A percentile compares a stretch with the other conserved stretches of the same genome.
These are phyloP conservation scores for Naematelia encephala DNA, from an alignment of 768 basidiomycete genomes.

Conservation along the genomic window DNA sequence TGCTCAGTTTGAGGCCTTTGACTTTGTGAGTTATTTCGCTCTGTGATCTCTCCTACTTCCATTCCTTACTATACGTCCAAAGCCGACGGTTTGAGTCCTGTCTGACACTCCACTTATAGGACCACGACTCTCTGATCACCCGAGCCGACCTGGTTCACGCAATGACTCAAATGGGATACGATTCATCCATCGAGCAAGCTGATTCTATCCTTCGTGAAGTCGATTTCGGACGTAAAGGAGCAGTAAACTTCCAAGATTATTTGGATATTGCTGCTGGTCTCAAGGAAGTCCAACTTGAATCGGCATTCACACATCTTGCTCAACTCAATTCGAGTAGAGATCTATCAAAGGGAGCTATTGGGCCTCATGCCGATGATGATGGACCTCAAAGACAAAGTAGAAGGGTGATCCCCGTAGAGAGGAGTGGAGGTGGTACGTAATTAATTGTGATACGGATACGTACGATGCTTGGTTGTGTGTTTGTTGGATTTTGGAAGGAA, in stretches of 20 bases:
- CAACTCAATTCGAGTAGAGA: conserved; percentile 34
- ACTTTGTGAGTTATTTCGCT: conserved; percentile 43
- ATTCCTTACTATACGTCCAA: not conserved
- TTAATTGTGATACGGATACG: no score
- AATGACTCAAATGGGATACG: conserved; percentile 70
- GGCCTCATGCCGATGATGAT: conserved; percentile 48
- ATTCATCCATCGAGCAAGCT: conserved; percentile 45
- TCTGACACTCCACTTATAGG: conserved; percentile 52
- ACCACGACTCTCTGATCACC: conserved; percentile 59
- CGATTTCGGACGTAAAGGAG: conserved; percentile 52
- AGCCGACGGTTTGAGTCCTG: not conserved
- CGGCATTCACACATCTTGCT: conserved; percentile 49
- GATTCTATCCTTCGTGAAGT: conserved; percentile 51
- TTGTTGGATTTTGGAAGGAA: no score
- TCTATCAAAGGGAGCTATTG: conserved; percentile 53
- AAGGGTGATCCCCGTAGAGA: conserved; percentile 58
- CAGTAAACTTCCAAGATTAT: conserved; percentile 78
- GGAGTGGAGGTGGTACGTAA: conserved; percentile 57
- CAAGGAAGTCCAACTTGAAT: conserved; percentile 51
- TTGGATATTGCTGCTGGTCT: conserved; percentile 61
- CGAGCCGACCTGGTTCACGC: conserved; percentile 70
- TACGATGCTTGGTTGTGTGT: no score
- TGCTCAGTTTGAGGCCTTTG: conserved; percentile 45
- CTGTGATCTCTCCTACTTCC: not conserved
- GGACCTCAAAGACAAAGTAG: conserved; percentile 47